Evolutionary conservation across 1,284 basidiomycete genomes (phyloP).

Genomic region (Trichosporon ovoides): DNA sequence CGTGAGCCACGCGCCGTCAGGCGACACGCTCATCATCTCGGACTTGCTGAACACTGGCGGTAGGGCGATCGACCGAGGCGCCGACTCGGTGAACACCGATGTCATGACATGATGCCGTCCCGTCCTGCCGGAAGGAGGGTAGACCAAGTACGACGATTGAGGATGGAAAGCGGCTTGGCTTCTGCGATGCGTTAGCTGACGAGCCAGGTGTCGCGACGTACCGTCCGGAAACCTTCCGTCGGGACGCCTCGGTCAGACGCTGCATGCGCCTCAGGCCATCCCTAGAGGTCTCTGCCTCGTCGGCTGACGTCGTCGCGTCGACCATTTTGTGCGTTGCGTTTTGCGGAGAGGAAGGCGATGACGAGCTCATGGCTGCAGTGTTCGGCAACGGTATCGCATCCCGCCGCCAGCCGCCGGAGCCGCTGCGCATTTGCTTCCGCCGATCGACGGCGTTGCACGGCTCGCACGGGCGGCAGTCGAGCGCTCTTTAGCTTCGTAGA

Average conservation of each 20-base stretch:
- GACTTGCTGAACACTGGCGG: constrained; percentile 22
- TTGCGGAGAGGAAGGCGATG: too few relatives aligned
- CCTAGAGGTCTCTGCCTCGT: constrained; percentile 17
- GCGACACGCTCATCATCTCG: constrained; percentile 28
- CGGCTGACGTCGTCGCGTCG: constrained; percentile 9
- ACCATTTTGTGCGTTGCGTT: constrained; percentile 3
- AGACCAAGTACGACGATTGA: constrained; percentile 16
- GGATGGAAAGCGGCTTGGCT: constrained; percentile 17
- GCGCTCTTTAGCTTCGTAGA: too few relatives aligned
- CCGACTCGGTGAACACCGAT: constrained; percentile 16
- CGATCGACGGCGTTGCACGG: too few relatives aligned
- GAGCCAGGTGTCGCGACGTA: background rate
- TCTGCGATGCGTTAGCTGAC: constrained; percentile 11
- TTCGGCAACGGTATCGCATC: too few relatives aligned
- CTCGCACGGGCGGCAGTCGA: too few relatives aligned
- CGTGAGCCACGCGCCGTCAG: constrained; percentile 34
- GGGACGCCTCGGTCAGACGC: constrained; percentile 14
- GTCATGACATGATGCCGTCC: constrained; percentile 15
- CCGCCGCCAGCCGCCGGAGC: too few relatives aligned
- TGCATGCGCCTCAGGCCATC: constrained; percentile 20
- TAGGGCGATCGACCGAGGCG: constrained; percentile 24
- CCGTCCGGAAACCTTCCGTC: constrained; percentile 2
- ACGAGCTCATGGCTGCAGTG: too few relatives aligned
- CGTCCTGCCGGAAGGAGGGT: constrained; percentile 7
- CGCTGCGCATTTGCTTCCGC: too few relatives aligned